These are phyloP conservation scores for Cystobasidium sp. DNA, from an alignment of 1,284 basidiomycete species.

Conservation along the genomic window DNA sequence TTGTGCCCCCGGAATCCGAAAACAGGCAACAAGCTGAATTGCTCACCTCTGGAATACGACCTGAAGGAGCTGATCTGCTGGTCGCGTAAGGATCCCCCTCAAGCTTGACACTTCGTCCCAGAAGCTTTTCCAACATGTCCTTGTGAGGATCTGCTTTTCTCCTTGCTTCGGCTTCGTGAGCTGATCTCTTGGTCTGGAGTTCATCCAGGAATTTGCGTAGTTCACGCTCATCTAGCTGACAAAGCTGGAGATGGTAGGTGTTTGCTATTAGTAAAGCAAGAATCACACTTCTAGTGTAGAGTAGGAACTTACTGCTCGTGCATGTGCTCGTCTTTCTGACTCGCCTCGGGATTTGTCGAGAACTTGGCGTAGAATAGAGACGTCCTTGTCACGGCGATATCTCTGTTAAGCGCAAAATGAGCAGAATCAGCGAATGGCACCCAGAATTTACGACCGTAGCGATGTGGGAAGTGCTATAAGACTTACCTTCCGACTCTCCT, in stretches of 20 bases:
- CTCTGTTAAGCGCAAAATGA: background rate
- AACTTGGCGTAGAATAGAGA: background rate
- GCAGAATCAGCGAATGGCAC: background rate
- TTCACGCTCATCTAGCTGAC: slow-evolving; percentile 19
- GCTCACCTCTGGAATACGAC: background rate
- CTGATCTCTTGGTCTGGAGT: slow-evolving; percentile 1
- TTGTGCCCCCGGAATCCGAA: no score
- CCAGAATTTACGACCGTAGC: no score
- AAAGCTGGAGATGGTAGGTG: background rate
- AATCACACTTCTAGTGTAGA: background rate
- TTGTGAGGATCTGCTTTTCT: slow-evolving; percentile 19
- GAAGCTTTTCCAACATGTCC: slow-evolving; percentile 29
- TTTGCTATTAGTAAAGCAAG: background rate
- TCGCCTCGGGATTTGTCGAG: background rate
- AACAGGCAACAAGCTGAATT: no score
- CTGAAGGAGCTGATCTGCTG: background rate
- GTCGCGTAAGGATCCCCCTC: slow-evolving; percentile 18
- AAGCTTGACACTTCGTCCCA: slow-evolving; percentile 17
- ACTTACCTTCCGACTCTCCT: slow-evolving; percentile 10
- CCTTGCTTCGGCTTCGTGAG: slow-evolving; percentile 1
- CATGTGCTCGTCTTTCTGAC: slow-evolving; percentile 7
- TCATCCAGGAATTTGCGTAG: slow-evolving; percentile 8
- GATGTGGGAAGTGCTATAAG: no score
- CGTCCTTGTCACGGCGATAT: slow-evolving; percentile 22
- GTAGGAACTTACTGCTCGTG: slow-evolving; percentile 4